Evolutionary conservation across 805 yeast species (phyloP).

Genomic region (Cyberlindnera mrakii): DNA sequence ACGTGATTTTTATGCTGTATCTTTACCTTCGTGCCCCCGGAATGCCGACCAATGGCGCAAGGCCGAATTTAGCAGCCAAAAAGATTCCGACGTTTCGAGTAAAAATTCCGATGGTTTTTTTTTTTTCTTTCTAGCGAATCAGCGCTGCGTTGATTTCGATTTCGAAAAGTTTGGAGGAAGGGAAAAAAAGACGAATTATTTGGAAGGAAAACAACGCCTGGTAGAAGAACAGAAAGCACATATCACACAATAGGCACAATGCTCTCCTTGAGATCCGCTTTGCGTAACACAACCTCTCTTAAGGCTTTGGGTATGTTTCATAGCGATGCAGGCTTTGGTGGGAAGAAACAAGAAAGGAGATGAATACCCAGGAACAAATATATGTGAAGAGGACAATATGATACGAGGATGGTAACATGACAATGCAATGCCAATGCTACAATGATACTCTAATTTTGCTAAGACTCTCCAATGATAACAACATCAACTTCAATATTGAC

Average conservation of each 20-base stretch:
- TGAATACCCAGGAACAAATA: no score
- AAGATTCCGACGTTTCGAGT: neutral
- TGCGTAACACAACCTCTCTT: slow-evolving; percentile 20
- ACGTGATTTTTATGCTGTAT: neutral
- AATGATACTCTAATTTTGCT: neutral
- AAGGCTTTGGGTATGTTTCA: slow-evolving; percentile 23
- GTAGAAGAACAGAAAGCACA: neutral
- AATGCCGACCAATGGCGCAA: no score
- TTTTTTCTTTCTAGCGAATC: slow-evolving; percentile 21
- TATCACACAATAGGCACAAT: slow-evolving; percentile 9
- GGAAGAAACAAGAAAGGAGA: no score
- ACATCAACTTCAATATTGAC: neutral
- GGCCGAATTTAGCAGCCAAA: no score
- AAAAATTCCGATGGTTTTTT: slow-evolving; percentile 4
- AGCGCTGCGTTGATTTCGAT: slow-evolving; percentile 21
- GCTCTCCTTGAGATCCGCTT: slow-evolving; percentile 26
- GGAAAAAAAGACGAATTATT: slow-evolving; percentile 5
- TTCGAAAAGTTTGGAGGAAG: slow-evolving; percentile 7
- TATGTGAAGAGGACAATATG: no score
- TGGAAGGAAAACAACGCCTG: neutral
- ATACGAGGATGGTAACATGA: neutral
- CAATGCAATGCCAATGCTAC: neutral
- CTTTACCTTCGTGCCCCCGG: no score
- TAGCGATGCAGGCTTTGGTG: neutral
- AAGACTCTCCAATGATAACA: neutral